Evolutionary conservation across 495 filamentous ascomycete species (phyloP).

Genomic region (Letharia columbiana): DNA sequence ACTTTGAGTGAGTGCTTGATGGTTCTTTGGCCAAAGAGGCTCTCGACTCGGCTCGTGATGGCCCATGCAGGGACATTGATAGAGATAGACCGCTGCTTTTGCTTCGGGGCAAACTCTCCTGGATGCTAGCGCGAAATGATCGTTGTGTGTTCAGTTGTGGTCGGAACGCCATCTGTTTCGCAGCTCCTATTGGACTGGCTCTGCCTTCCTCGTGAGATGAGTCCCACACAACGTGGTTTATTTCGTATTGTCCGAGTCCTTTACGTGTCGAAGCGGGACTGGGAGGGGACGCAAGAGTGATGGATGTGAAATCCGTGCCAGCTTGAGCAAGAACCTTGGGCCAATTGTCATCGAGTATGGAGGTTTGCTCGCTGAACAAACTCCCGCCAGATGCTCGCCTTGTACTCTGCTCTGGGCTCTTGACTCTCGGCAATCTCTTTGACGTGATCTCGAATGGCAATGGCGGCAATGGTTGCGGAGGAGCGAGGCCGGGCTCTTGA

Average conservation of each 20-base stretch:
- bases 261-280: neutral
- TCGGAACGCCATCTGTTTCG: constrained; percentile 8
- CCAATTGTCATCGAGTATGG: constrained; percentile 38
- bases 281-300: constrained; percentile 3
- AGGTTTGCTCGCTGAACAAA: constrained; percentile 42
- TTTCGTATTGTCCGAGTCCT: neutral
- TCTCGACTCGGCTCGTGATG: constrained; percentile 8
- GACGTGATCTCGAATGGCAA: constrained; percentile 33
- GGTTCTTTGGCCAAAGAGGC: constrained; percentile 3
- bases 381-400: constrained; percentile 39
- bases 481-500: constrained; percentile 35
- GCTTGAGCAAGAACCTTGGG: constrained; percentile 16
- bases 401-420: constrained; percentile 36
- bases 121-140: constrained; percentile 20
- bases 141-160: constrained; percentile 13
- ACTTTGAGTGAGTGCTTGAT: neutral
- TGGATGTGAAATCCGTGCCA: constrained; percentile 19
- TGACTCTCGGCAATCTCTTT: constrained; percentile 32
- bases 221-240: constrained; percentile 1
- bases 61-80: constrained; percentile 16
- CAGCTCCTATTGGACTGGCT: constrained; percentile 6
- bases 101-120: constrained; percentile 20
- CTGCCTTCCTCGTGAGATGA: neutral
- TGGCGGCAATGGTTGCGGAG: constrained; percentile 39
- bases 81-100: constrained; percentile 23